A percentile compares a stretch with the other conserved stretches of the same genome.
These are phyloP conservation scores for Starmerella stellata DNA, from an alignment of 805 yeast species.

Conservation along the genomic window DNA sequence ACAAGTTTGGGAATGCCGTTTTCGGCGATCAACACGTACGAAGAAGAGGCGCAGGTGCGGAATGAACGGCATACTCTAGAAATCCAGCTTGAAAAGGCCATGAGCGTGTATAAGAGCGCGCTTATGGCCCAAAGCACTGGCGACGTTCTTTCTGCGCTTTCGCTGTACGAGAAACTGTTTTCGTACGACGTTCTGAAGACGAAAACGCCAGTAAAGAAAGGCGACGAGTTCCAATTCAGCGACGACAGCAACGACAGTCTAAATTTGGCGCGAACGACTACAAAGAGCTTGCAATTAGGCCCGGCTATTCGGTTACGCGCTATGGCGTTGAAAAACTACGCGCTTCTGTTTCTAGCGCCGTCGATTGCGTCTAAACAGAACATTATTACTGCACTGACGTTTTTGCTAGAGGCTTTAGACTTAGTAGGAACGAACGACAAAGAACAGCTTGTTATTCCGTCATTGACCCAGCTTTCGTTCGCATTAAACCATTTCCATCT, in stretches of 20 bases:
- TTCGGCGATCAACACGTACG: slow-evolving; percentile 59
- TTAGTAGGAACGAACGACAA: slow-evolving; percentile 13
- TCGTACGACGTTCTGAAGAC: slow-evolving; percentile 42
- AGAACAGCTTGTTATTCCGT: slow-evolving; percentile 9
- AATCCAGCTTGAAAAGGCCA: slow-evolving; percentile 74
- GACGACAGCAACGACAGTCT: background rate
- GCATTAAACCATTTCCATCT: slow-evolving; percentile 9
- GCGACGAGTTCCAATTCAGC: background rate
- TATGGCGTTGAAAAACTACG: slow-evolving; percentile 65
- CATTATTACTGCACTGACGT: slow-evolving; percentile 6
- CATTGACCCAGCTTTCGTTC: slow-evolving; percentile 9
- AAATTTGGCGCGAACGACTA: background rate
- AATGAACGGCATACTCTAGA: slow-evolving; percentile 85
- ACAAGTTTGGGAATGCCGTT: slow-evolving; percentile 25
- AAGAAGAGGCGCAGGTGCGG: slow-evolving; percentile 48
- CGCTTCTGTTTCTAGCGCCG: slow-evolving; percentile 40
- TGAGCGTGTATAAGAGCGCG: slow-evolving; percentile 55
- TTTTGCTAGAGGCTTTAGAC: slow-evolving; percentile 11
- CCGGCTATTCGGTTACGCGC: slow-evolving; percentile 55
- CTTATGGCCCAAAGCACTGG: slow-evolving; percentile 38
- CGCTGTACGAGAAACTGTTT: slow-evolving; percentile 44
- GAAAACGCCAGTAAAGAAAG: slow-evolving; percentile 5
- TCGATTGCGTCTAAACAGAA: slow-evolving; percentile 7
- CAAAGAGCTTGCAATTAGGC: slow-evolving; percentile 7
- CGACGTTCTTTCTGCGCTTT: slow-evolving; percentile 33